Evolutionary conservation across 768 basidiomycete genomes (phyloP).

Genomic region (Tricholoma bakamatsutake): DNA sequence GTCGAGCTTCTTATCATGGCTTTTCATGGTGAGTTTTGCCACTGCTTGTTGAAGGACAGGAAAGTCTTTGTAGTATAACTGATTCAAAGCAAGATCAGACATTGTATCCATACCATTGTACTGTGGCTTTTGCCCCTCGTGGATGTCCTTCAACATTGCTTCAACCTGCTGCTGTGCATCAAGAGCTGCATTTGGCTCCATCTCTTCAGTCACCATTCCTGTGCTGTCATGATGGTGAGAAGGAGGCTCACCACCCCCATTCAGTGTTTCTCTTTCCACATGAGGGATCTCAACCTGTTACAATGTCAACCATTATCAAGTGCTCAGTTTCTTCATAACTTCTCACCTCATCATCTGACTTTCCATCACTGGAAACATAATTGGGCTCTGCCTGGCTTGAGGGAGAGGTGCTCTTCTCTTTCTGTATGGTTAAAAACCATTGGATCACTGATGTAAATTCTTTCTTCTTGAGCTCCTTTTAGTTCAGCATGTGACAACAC

Average conservation of each 20-base stretch:
- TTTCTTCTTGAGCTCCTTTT: too few species aligned
- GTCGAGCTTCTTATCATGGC: conserved; percentile 25
- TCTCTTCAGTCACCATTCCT: background rate
- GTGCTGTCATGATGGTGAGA: background rate
- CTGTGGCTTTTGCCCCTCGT: too few species aligned
- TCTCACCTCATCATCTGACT: too few species aligned
- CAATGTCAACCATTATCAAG: background rate
- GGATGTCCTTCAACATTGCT: conserved; percentile 2
- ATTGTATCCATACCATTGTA: conserved; percentile 1
- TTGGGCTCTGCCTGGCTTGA: too few species aligned
- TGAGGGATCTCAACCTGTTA: background rate
- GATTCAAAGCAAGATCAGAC: conserved; percentile 5
- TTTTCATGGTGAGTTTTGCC: conserved; percentile 13
- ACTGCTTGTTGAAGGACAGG: conserved; percentile 12
- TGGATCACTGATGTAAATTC: too few species aligned
- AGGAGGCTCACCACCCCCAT: background rate
- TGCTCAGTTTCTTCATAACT: background rate
- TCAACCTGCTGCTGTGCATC: background rate
- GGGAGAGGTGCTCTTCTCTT: too few species aligned
- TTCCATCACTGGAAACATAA: too few species aligned
- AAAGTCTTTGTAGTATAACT: background rate
- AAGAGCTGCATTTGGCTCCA: background rate
- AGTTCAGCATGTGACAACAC: background rate
- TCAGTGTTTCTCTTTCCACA: background rate
- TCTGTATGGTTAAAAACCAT: too few species aligned